These are phyloP conservation scores for Cyathus striatus DNA, from an alignment of 768 basidiomycete species.

Conservation along the genomic window DNA sequence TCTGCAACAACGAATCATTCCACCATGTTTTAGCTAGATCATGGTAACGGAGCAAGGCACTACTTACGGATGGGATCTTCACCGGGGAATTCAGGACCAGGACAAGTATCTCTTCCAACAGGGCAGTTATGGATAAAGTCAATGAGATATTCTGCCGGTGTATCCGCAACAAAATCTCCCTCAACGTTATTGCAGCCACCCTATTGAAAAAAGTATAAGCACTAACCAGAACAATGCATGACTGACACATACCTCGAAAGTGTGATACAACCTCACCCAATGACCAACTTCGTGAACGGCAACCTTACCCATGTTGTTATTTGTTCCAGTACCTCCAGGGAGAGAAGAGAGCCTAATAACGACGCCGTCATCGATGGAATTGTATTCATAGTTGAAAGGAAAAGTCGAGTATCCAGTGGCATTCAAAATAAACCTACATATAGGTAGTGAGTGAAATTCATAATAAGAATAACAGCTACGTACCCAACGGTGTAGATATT, in stretches of 20 bases:
- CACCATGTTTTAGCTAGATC: slow-evolving; percentile 1
- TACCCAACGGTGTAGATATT: slow-evolving; percentile 5
- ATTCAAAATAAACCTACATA: slow-evolving; percentile 9
- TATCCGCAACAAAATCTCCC: slow-evolving; percentile 4
- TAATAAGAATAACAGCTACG: not conserved
- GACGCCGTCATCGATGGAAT: slow-evolving; percentile 21
- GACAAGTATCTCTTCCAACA: slow-evolving; percentile 1
- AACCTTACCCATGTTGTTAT: slow-evolving; percentile 18
- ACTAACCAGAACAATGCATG: not conserved
- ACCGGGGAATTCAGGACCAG: slow-evolving; percentile 1
- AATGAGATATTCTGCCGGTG: not conserved
- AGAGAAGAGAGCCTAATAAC: slow-evolving; percentile 15
- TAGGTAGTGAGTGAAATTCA: not conserved
- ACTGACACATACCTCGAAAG: not conserved
- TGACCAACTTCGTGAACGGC: slow-evolving; percentile 4
- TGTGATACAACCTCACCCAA: slow-evolving; percentile 3
- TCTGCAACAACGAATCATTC: slow-evolving; percentile 3
- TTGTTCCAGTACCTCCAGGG: slow-evolving; percentile 15
- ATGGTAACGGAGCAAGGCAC: not conserved
- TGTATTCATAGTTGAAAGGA: slow-evolving; percentile 13
- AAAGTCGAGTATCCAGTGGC: slow-evolving; percentile 21
- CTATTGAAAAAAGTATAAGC: not conserved
- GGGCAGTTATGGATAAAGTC: not conserved
- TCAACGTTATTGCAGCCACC: slow-evolving; percentile 1
- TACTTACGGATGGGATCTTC: slow-evolving; percentile 15